A percentile compares a stretch with the other conserved stretches of the same genome.
phyloP scores from a whole-genome alignment of 345 rosid genomes.

The Boechera stricta region DNA sequence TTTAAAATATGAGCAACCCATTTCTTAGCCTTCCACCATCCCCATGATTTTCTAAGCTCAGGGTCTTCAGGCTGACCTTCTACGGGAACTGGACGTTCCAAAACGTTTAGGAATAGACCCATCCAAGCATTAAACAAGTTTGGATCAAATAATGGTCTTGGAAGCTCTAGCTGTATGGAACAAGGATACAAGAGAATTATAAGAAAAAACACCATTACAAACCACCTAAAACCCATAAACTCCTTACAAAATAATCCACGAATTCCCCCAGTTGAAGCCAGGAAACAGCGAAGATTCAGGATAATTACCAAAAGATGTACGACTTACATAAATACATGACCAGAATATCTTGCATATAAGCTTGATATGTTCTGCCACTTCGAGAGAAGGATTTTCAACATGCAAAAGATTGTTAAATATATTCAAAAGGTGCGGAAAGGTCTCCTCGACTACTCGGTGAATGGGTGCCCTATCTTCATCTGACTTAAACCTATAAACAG shows the following conservation, averaged over 20 bases:
- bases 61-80: slow-evolving; percentile 95
- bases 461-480: slow-evolving; percentile 97
- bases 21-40: slow-evolving; percentile 99
- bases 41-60: slow-evolving; percentile 96
- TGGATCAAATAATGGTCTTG: slow-evolving; percentile 83
- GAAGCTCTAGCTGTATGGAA: slow-evolving; percentile 85
- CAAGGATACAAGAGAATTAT: slow-evolving; percentile 17
- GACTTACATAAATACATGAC: slow-evolving; percentile 97
- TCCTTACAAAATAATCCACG: not conserved
- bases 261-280: slow-evolving; percentile 18
- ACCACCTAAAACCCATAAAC: slow-evolving; percentile 10
- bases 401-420: slow-evolving; percentile 81
- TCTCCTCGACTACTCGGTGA: slow-evolving; percentile 75
- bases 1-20: slow-evolving; percentile 98
- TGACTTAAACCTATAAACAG: slow-evolving; percentile 80
- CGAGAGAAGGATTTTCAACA: slow-evolving; percentile 79
- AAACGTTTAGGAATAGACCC: slow-evolving; percentile 80
- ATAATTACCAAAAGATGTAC: slow-evolving; percentile 28
- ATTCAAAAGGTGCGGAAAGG: slow-evolving; percentile 82
- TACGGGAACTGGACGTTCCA: slow-evolving; percentile 89
- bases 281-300: slow-evolving; percentile 5
- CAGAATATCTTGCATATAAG: slow-evolving; percentile 98
- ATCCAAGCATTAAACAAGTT: slow-evolving; percentile 94
- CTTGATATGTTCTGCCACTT: slow-evolving; percentile 94
- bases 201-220: not conserved